These are phyloP conservation scores for Penicillium sp. DNA, from an alignment of 2,329 filamentous ascomycete species.

Conservation along the genomic window DNA sequence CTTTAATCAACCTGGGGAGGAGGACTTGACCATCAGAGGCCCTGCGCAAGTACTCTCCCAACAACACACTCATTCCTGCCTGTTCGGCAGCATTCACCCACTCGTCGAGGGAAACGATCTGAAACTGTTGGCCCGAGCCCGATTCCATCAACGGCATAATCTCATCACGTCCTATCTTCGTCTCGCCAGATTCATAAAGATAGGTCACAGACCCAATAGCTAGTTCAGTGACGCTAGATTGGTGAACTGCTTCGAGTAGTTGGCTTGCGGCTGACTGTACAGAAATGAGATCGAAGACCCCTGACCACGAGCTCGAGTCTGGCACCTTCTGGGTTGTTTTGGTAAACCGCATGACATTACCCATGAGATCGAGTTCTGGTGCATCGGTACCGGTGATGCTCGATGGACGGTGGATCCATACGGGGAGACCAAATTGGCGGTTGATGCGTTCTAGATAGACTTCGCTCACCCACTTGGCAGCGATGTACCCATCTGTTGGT, in stretches of 20 bases:
- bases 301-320: constrained; percentile 18
- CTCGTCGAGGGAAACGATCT: constrained; percentile 14
- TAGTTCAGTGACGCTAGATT: background rate
- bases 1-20: constrained; percentile 20
- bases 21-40: constrained; percentile 16
- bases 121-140: constrained; percentile 9
- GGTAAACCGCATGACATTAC: constrained; percentile 21
- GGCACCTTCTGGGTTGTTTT: constrained; percentile 18
- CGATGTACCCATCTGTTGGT: constrained; percentile 38
- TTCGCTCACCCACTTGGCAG: constrained; percentile 45
- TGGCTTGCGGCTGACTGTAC: constrained; percentile 20
- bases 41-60: constrained; percentile 21
- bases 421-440: constrained; percentile 16
- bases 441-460: constrained; percentile 34
- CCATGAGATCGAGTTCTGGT: constrained; percentile 24
- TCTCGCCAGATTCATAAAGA: constrained; percentile 20
- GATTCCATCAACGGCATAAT: constrained; percentile 19
- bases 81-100: constrained; percentile 23
- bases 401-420: constrained; percentile 36
- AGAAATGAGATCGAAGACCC: constrained; percentile 23
- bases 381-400: constrained; percentile 21
- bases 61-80: constrained; percentile 22
- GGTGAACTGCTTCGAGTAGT: constrained; percentile 12
- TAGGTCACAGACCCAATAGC: constrained; percentile 1
- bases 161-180: constrained; percentile 16